These are phyloP conservation scores for Apiospora arundinis DNA, from an alignment of 2,329 filamentous ascomycete genomes.

Conservation along the genomic window DNA sequence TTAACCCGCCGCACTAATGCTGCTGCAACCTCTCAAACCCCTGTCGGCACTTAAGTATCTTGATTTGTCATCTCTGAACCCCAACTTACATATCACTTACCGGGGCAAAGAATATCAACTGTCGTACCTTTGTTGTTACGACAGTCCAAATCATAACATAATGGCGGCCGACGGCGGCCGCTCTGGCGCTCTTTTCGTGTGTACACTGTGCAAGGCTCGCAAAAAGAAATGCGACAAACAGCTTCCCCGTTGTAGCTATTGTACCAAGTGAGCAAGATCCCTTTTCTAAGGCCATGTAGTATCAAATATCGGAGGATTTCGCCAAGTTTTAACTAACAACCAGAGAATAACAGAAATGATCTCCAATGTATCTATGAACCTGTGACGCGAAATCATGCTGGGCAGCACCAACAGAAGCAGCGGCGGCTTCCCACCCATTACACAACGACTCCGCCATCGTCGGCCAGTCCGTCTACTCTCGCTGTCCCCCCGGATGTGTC, in stretches of 20 bases:
- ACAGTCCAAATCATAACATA: neutral
- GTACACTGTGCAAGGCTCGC: constrained; percentile 25
- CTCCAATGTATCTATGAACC: neutral
- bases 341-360: neutral
- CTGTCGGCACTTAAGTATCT: no score
- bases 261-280: constrained; percentile 9
- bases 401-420: neutral
- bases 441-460: neutral
- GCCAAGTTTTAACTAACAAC: neutral
- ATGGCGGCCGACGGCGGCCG: constrained; percentile 22
- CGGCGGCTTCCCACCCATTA: neutral
- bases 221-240: constrained; percentile 28
- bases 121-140: no score
- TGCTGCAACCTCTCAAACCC: no score
- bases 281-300: no score
- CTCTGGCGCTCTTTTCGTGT: constrained; percentile 15
- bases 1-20: no score
- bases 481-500: neutral
- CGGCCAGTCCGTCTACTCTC: neutral
- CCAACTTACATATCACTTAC: no score
- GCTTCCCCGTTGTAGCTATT: constrained; percentile 26
- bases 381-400: neutral
- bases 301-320: no score
- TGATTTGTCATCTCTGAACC: no score
- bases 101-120: no score